A percentile compares a stretch with the other conserved stretches of the same genome.
These are phyloP conservation scores for Tricholoma flavovirens DNA, from an alignment of 768 basidiomycete species.

Conservation along the genomic window DNA sequence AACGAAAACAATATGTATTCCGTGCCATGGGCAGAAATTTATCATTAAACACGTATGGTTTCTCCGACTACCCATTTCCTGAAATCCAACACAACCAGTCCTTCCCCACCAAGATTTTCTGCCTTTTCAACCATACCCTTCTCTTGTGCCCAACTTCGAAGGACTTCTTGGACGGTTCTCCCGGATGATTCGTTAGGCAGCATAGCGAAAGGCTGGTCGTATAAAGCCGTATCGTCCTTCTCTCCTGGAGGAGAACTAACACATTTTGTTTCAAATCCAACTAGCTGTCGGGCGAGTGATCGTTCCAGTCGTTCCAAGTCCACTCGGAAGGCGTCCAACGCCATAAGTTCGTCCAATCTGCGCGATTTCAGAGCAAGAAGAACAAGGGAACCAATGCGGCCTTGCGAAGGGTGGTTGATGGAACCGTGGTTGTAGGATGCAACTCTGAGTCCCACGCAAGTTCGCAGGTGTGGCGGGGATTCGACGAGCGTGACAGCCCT, in stretches of 20 bases:
- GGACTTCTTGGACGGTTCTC: constrained; percentile 36
- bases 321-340: constrained; percentile 42
- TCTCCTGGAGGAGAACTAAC: constrained; percentile 31
- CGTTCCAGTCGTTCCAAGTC: constrained; percentile 63
- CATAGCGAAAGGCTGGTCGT: constrained; percentile 71
- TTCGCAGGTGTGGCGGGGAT: constrained; percentile 31
- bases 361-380: constrained; percentile 49
- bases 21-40: not conserved
- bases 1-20: not conserved
- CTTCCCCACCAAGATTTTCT: constrained; percentile 22
- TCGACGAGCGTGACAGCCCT: constrained; percentile 47
- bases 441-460: constrained; percentile 36
- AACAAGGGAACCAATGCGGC: constrained; percentile 55
- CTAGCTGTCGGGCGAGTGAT: constrained; percentile 77
- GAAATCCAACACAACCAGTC: constrained; percentile 48
- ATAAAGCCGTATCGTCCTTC: constrained; percentile 49
- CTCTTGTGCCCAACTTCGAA: constrained; percentile 51
- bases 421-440: constrained; percentile 63
- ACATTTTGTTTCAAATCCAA: constrained; percentile 67
- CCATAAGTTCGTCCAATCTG: constrained; percentile 37
- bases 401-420: constrained; percentile 40
- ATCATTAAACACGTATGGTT: not conserved
- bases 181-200: constrained; percentile 50
- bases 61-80: constrained; percentile 64
- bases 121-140: constrained; percentile 36